phyloP scores from a whole-genome alignment of 129 eudicot species.

The Artemisia tridentata region DNA sequence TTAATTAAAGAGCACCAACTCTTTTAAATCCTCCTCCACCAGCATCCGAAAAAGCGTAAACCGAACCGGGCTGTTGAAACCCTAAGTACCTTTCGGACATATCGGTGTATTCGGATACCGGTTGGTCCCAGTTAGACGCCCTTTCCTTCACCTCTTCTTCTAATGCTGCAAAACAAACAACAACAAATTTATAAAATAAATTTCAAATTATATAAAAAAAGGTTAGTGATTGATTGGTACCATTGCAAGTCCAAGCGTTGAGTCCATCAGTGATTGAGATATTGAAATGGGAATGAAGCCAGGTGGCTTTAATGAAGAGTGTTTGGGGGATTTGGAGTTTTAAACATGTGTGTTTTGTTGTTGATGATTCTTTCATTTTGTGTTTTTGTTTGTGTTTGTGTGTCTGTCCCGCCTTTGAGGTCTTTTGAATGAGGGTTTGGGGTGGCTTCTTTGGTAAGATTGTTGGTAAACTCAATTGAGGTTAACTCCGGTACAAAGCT shows the following conservation, averaged over 20 bases:
- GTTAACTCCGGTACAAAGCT: no score
- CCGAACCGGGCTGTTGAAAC: slow-evolving; percentile 81
- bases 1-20: slow-evolving; percentile 37
- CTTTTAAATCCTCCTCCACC: slow-evolving; percentile 56
- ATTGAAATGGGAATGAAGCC: slow-evolving; percentile 62
- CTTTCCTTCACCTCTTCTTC: slow-evolving; percentile 81
- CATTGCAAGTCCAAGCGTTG: slow-evolving; percentile 82
- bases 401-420: neutral
- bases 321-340: slow-evolving; percentile 39
- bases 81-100: no score
- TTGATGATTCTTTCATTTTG: neutral
- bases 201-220: no score
- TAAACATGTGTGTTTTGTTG: neutral
- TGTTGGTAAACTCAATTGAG: neutral
- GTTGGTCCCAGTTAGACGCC: no score
- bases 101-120: no score
- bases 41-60: slow-evolving; percentile 76
- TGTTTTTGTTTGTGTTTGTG: slow-evolving; percentile 39
- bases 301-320: slow-evolving; percentile 76
- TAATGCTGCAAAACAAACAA: slow-evolving; percentile 63
- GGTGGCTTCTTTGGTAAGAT: slow-evolving; percentile 26
- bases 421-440: neutral
- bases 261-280: slow-evolving; percentile 71
- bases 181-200: no score
- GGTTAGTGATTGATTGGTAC: slow-evolving; percentile 22